Conservation (phyloP, 2,329 filamentous ascomycete genomes). For the Fusarium siculi region DNA sequence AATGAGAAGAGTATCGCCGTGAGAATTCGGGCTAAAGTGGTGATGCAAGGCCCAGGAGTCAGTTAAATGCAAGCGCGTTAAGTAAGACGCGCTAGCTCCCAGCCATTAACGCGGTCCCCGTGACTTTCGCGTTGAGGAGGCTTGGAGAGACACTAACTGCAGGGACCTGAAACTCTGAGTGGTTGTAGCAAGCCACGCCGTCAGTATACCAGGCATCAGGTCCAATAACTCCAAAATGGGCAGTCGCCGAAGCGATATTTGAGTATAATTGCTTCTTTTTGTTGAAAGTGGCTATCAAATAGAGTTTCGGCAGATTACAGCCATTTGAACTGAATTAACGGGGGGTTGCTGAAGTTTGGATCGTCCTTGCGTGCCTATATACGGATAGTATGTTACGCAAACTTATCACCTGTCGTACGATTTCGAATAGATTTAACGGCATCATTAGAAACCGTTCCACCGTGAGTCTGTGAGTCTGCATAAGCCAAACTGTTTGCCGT, state of each 20-base stretch:
- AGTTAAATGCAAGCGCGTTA: slow-evolving; percentile 27
- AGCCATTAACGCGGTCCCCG: slow-evolving; percentile 37
- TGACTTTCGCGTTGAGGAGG: slow-evolving; percentile 37
- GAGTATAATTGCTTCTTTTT: background rate
- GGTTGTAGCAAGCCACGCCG: slow-evolving; percentile 33
- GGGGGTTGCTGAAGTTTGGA: background rate
- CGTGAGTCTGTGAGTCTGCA: background rate
- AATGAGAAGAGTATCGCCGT: slow-evolving; percentile 4
- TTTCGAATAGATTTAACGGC: background rate
- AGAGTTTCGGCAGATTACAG: background rate
- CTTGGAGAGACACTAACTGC: slow-evolving; percentile 8
- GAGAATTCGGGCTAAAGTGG: slow-evolving; percentile 24
- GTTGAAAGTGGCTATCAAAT: background rate
- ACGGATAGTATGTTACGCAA: background rate
- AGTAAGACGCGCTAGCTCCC: slow-evolving; percentile 34
- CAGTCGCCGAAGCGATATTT: slow-evolving; percentile 5
- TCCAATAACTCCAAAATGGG: background rate
- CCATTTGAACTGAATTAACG: background rate
- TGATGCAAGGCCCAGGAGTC: slow-evolving; percentile 33
- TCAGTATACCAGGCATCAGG: slow-evolving; percentile 12
- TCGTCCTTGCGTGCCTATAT: background rate
- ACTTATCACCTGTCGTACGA: background rate
- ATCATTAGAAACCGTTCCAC: background rate
- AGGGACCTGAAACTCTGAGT: slow-evolving; percentile 25
- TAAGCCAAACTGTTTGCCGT: background rate